Evolutionary conservation across 768 basidiomycete species (phyloP).

Genomic region (Mycena galericulata): DNA sequence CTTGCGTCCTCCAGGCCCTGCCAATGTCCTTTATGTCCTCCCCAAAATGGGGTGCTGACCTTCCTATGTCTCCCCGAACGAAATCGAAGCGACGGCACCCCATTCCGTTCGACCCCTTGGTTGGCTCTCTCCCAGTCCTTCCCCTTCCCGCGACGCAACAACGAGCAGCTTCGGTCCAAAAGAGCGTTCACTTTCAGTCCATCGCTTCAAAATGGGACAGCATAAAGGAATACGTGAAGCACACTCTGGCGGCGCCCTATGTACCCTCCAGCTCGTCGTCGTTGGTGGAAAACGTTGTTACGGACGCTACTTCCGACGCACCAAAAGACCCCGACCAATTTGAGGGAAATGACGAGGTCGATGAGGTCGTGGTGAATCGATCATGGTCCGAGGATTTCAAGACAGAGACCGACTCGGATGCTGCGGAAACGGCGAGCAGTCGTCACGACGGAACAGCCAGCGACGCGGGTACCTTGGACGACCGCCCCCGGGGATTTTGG

Average conservation of each 20-base stretch:
- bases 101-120: slow-evolving; percentile 1
- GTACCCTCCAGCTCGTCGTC: slow-evolving; percentile 25
- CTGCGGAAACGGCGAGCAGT: slow-evolving; percentile 30
- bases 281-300: slow-evolving; percentile 13
- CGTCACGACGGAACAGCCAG: slow-evolving; percentile 21
- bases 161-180: not conserved
- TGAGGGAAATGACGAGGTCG: slow-evolving; percentile 50
- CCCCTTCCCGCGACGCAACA: slow-evolving; percentile 18
- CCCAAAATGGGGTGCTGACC: slow-evolving; percentile 19
- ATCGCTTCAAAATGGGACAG: slow-evolving; percentile 7
- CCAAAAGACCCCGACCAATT: slow-evolving; percentile 4
- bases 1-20: not conserved
- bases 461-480: slow-evolving; percentile 7
- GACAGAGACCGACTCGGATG: slow-evolving; percentile 48
- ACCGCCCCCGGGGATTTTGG: slow-evolving; percentile 22
- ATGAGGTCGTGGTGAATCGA: slow-evolving; percentile 72
- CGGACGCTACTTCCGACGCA: not conserved
- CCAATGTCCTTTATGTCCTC: slow-evolving; percentile 2
- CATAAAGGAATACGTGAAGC: slow-evolving; percentile 19
- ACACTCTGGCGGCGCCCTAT: slow-evolving; percentile 28
- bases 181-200: not conserved
- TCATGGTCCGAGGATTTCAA: slow-evolving; percentile 60
- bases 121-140: slow-evolving; percentile 8
- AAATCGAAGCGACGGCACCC: slow-evolving; percentile 6
- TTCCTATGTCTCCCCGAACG: slow-evolving; percentile 16